These are phyloP conservation scores for Leccinum pellstonianum DNA, from an alignment of 768 basidiomycete genomes.

Conservation along the genomic window DNA sequence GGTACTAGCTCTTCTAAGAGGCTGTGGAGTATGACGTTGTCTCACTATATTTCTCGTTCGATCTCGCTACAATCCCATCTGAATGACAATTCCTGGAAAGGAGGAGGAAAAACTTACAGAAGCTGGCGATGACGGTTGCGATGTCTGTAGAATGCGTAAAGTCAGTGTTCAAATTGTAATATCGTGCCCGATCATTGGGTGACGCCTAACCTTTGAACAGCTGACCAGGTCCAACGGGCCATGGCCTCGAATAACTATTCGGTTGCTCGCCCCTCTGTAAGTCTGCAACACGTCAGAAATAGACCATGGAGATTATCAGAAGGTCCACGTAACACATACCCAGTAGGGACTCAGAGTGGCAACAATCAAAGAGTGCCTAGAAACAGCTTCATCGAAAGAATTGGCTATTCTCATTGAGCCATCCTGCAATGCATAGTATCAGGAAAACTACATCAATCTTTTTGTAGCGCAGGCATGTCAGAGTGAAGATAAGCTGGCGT, in stretches of 20 bases:
- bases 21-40: background rate
- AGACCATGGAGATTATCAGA: background rate
- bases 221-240: constrained; percentile 14
- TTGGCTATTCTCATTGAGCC: background rate
- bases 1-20: constrained; percentile 9
- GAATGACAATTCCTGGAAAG: background rate
- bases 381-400: background rate
- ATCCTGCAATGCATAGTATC: too few species aligned
- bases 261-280: constrained; percentile 15
- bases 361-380: constrained; percentile 32
- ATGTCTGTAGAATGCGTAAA: constrained; percentile 3
- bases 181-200: background rate
- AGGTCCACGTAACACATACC: constrained; percentile 12
- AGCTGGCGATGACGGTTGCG: background rate
- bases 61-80: constrained; percentile 6
- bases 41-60: constrained; percentile 1
- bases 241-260: constrained; percentile 17
- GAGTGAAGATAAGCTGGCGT: too few species aligned
- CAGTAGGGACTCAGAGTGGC: constrained; percentile 29
- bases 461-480: too few species aligned
- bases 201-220: constrained; percentile 10
- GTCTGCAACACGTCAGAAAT: constrained; percentile 10
- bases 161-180: background rate
- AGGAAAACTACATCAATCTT: too few species aligned
- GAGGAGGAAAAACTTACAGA: constrained; percentile 10